Evolutionary conservation across 768 basidiomycete species (phyloP).

Genomic region (Rhizopogon vesiculosus): DNA sequence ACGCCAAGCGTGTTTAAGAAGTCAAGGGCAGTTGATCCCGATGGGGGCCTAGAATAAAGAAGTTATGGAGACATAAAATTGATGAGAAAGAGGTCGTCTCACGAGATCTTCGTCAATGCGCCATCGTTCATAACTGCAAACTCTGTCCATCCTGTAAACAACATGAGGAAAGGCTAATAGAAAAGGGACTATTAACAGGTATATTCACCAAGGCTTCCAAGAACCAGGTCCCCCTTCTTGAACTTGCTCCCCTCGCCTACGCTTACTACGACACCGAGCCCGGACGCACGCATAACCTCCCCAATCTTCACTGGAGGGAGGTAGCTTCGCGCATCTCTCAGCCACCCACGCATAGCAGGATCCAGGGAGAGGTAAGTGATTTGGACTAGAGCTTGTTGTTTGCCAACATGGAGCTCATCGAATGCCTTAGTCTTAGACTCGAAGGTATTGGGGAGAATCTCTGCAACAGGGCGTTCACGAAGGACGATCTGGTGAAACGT

Average conservation of each 20-base stretch:
- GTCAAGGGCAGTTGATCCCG: constrained; percentile 66
- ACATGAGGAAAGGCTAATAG: background rate
- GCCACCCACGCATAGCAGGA: constrained; percentile 84
- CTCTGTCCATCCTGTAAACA: constrained; percentile 66
- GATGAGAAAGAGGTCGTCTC: constrained; percentile 26
- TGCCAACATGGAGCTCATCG: constrained; percentile 46
- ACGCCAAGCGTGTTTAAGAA: constrained; percentile 77
- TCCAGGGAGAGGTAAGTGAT: constrained; percentile 80
- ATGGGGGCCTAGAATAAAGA: constrained; percentile 38
- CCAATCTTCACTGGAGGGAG: constrained; percentile 68
- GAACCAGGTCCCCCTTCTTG: constrained; percentile 66
- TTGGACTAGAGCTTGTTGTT: constrained; percentile 62
- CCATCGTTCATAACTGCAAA: constrained; percentile 60
- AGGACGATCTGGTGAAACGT: constrained; percentile 69
- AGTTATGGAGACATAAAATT: background rate
- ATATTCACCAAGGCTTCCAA: constrained; percentile 48
- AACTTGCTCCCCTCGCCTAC: constrained; percentile 51
- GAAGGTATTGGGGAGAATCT: constrained; percentile 75
- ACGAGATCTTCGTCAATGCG: constrained; percentile 51
- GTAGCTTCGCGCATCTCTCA: constrained; percentile 71
- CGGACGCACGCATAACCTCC: constrained; percentile 71
- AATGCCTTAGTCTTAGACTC: constrained; percentile 49
- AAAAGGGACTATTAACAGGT: background rate
- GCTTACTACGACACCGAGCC: constrained; percentile 62
- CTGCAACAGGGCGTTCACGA: constrained; percentile 62